Base-by-base conservation (phyloP, 1,139 yeast genomes). In the Protomyces arabidopsidicola region DNA sequence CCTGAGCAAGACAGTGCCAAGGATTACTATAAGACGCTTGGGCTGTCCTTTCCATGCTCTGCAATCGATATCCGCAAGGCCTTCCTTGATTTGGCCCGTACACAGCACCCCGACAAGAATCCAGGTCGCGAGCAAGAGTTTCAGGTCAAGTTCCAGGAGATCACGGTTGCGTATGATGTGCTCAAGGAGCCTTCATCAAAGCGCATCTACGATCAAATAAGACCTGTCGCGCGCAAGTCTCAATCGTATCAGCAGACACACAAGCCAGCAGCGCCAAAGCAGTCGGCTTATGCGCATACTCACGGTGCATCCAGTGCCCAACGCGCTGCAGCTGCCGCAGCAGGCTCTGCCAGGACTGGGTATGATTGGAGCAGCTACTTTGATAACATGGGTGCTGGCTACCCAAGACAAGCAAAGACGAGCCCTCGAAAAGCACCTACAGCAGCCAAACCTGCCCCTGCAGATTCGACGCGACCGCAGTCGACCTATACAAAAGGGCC, bases 11-110 rank as follows among this genome's bases (percentile, higher is more conserved):
- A 58, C 16, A 24, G 48, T 14, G 14, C 55, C 16, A 58, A 52
- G 48, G 65, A 63, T 53, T 56, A 63, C 51, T 63, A 63, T 42
- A 24, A 22, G 27, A 53, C 85, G 81, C 59, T 63, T 16, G 63
- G 62, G 2, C 31, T 57, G 31, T 31, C 45, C n/a, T 45, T 39
- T 24, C 36, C 50, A 6, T 51, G 58, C 24, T 45, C 50, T 20
- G 57, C 58, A 20, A 55, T 52, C 16, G 63, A 63, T 16, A 63
- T 63, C 16, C 54, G 66, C 14, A 58, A 62, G 20, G 60, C 53
- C 5, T 53, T 56, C 34, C 45, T 53, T 16, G 55, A 52, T 18
- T 55, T 65, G 31, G 67, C 65, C 8, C 55, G 62, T 2, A 53
- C 57, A 10, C 63, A 62, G 36, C 67, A 65, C 54, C 67, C 67